Percentiles rank a stretch among this genome's conserved stretches.
Conservation (phyloP, 2,329 filamentous ascomycete genomes). For the Trichothecium roseum region DNA sequence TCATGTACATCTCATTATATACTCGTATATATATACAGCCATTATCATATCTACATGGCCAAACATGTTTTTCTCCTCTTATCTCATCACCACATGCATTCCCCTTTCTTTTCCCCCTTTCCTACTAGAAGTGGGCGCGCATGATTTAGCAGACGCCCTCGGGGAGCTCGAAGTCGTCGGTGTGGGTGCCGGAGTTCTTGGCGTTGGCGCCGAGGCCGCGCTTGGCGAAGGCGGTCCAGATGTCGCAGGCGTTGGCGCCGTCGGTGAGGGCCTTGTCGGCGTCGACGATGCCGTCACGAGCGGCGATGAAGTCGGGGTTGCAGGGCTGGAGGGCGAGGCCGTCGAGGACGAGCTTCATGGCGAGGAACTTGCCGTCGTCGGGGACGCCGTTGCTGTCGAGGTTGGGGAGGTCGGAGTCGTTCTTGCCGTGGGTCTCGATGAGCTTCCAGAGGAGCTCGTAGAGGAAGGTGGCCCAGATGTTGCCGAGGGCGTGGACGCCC, state of each 20-base stretch:
- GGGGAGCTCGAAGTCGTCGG: slow-evolving; percentile 20
- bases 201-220: slow-evolving; percentile 37
- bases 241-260: slow-evolving; percentile 36
- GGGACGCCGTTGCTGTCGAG: slow-evolving; percentile 33
- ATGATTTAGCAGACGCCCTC: background rate
- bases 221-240: slow-evolving; percentile 48
- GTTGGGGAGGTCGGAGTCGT: slow-evolving; percentile 26
- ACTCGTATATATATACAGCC: too few species aligned
- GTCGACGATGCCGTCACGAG: slow-evolving; percentile 44
- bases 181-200: slow-evolving; percentile 12
- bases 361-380: slow-evolving; percentile 39
- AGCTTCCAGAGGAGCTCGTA: slow-evolving; percentile 50
- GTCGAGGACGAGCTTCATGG: slow-evolving; percentile 41
- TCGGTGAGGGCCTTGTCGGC: slow-evolving; percentile 41
- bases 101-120: too few species aligned
- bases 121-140: too few species aligned
- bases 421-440: slow-evolving; percentile 45
- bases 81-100: background rate
- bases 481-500: slow-evolving; percentile 37
- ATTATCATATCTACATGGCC: background rate
- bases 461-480: slow-evolving; percentile 39
- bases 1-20: slow-evolving; percentile 1
- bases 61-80: background rate
- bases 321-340: slow-evolving; percentile 46
- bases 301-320: slow-evolving; percentile 41